phyloP scores from a whole-genome alignment of 306 rosid genomes.

The Malus sylvestris region DNA sequence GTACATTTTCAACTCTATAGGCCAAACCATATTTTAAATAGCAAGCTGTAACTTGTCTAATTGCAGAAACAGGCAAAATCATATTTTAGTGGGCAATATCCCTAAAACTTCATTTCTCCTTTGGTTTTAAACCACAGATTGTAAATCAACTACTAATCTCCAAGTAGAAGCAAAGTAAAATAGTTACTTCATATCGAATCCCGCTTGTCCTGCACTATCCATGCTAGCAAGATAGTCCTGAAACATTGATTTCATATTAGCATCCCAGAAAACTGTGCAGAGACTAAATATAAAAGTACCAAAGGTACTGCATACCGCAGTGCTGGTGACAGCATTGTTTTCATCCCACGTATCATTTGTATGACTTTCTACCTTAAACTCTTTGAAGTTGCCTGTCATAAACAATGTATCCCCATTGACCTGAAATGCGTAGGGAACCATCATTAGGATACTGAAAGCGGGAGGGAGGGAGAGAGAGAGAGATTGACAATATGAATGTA shows the following conservation, averaged over 20 bases:
- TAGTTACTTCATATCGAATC: constrained; percentile 69
- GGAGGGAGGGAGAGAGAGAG: not conserved
- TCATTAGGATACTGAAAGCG: not conserved
- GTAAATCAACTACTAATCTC: not conserved
- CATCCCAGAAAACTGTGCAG: constrained; percentile 11
- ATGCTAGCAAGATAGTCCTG: constrained; percentile 96
- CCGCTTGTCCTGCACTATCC: constrained; percentile 59
- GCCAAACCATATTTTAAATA: not conserved
- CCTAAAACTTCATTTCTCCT: not conserved
- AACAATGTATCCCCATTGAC: constrained; percentile 92
- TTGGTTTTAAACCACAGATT: not conserved
- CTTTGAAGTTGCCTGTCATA: constrained; percentile 88
- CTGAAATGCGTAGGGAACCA: constrained; percentile 32
- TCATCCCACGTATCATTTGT: constrained; percentile 70
- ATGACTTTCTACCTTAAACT: constrained; percentile 72
- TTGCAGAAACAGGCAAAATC: not conserved
- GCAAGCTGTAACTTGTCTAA: not conserved
- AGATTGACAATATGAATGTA: not conserved
- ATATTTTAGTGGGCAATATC: not conserved
- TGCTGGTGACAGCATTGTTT: constrained; percentile 66
- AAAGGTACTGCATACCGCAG: constrained; percentile 61
- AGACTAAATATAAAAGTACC: not conserved
- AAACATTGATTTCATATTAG: constrained; percentile 26
- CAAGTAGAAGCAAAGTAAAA: constrained; percentile 17
- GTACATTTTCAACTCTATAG: not conserved